A percentile compares a stretch with the other conserved stretches of the same genome.
Conservation (phyloP, 495 filamentous ascomycete genomes). For the Thermothielavioides terrestris region DNA sequence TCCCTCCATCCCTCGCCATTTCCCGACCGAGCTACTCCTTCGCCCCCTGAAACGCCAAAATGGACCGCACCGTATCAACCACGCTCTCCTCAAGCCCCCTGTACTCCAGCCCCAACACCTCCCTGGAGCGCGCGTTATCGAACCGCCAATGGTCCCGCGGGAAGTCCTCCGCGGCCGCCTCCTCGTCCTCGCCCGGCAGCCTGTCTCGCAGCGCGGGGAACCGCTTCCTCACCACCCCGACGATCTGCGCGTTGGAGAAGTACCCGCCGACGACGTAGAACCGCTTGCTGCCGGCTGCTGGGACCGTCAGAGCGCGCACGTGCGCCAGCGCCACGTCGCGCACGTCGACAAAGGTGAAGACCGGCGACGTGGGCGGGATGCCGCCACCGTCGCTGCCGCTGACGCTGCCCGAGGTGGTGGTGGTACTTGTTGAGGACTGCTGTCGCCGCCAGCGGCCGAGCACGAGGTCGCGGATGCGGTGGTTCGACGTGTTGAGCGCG, state of each 20-base stretch:
- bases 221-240: constrained; percentile 20
- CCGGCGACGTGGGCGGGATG: constrained; percentile 30
- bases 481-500: constrained; percentile 41
- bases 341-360: constrained; percentile 43
- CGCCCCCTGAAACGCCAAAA: constrained; percentile 10
- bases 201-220: constrained; percentile 18
- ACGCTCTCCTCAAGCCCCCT: constrained; percentile 29
- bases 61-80: constrained; percentile 30
- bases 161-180: constrained; percentile 25
- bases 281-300: constrained; percentile 33
- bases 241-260: constrained; percentile 37
- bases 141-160: constrained; percentile 31
- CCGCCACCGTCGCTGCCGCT: constrained; percentile 24
- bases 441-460: no score
- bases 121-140: constrained; percentile 26
- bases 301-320: constrained; percentile 29
- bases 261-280: constrained; percentile 37
- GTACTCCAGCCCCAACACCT: constrained; percentile 34
- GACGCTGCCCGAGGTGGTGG: constrained; percentile 30
- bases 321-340: constrained; percentile 41
- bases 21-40: neutral
- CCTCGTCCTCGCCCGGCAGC: constrained; percentile 21
- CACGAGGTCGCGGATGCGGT: no score
- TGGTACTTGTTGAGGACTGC: no score
- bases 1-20: neutral